phyloP scores from a whole-genome alignment of 306 rosid species.

The Sicyos baderoa region DNA sequence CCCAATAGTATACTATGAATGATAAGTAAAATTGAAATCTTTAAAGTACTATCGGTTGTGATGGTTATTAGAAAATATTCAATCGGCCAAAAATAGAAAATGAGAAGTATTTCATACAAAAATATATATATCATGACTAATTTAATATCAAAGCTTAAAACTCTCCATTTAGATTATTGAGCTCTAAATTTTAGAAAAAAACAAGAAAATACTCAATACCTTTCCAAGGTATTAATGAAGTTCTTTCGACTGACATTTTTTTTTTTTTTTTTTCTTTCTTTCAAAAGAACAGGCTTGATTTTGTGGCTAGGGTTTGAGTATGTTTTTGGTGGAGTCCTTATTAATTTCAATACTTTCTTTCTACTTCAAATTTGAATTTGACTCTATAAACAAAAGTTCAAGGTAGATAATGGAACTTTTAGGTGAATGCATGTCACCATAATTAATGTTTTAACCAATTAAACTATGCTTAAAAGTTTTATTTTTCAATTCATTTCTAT shows the following conservation, averaged over 20 bases:
- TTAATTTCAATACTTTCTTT: no score
- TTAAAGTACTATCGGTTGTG: not conserved
- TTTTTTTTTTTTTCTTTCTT: no score
- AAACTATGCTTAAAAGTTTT: not conserved
- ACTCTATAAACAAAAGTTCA: no score
- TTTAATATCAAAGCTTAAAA: not conserved
- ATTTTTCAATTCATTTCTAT: not conserved
- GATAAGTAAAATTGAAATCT: not conserved
- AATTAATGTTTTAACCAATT: not conserved
- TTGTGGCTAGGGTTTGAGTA: not conserved
- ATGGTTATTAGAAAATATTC: not conserved
- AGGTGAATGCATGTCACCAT: no score
- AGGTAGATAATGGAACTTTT: no score
- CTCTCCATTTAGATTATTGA: not conserved
- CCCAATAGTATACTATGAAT: not conserved
- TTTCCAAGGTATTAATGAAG: not conserved
- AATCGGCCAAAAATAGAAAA: not conserved
- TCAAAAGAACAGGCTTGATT: not conserved
- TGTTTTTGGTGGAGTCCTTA: not conserved
- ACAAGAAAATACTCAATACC: not conserved
- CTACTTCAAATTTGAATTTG: no score
- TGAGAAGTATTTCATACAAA: not conserved
- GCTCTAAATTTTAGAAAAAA: not conserved
- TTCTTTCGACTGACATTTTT: not conserved
- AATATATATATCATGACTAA: not conserved